These are phyloP conservation scores for Fusarium sp. DNA, from an alignment of 2,329 filamentous ascomycete genomes.

Conservation along the genomic window DNA sequence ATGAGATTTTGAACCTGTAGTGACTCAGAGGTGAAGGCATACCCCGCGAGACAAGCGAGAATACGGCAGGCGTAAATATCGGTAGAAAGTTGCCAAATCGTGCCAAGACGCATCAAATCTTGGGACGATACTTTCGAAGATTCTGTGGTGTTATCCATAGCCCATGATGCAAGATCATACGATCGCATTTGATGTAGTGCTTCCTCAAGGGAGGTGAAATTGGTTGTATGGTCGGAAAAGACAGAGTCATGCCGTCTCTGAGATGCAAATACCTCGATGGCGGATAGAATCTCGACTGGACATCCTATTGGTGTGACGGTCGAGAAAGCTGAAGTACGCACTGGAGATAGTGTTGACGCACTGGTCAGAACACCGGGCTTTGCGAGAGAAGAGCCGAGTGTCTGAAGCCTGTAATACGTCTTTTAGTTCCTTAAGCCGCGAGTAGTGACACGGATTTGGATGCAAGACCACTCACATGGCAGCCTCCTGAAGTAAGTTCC, in stretches of 20 bases:
- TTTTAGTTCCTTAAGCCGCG: background rate
- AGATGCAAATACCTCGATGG: background rate
- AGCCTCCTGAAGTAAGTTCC: background rate
- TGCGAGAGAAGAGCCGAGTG: background rate
- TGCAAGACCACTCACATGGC: background rate
- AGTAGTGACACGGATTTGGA: background rate
- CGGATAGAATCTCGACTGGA: background rate
- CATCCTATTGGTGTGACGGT: background rate
- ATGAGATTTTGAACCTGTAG: background rate
- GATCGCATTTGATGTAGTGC: background rate
- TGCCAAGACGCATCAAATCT: background rate
- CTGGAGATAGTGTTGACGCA: background rate
- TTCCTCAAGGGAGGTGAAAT: background rate
- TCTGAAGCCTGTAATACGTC: background rate
- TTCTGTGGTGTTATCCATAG: background rate
- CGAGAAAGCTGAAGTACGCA: background rate
- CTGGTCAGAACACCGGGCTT: background rate
- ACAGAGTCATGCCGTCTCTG: too few relatives aligned
- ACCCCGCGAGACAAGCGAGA: background rate
- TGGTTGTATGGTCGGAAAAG: too few relatives aligned
- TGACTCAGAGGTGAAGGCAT: background rate
- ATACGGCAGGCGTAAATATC: background rate
- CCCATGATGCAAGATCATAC: background rate
- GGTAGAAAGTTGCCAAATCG: background rate
- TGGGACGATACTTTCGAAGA: background rate